Evolutionary conservation across 75 land plant genomes (phyloP), one percentile per base, ranked within the genome.

Genomic region (Gnetum montanum): DNA sequence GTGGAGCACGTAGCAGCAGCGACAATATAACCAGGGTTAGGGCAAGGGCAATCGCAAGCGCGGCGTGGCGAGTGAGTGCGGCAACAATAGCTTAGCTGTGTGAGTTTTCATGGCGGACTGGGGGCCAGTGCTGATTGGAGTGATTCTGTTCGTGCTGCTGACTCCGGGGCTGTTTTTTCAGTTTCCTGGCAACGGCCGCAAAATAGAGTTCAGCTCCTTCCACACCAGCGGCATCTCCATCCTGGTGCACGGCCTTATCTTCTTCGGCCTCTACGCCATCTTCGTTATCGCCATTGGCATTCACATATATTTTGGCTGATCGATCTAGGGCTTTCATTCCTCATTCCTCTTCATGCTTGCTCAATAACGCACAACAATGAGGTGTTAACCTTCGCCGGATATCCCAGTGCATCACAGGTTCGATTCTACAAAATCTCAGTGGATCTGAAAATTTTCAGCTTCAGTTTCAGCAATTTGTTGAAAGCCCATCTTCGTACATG

Each of bases 101-200:
- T n/a, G n/a, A n/a, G n/a, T n/a, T n/a, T n/a, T n/a, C n/a, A 75
- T 65, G 78, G 63, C 64, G 25, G 72, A 75, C 26, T 70, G 78
- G 78, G 78, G 73, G 6, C 78, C 73, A 11, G 64, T 70, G 50
- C 4, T 75, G 15, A 37, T 75, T 15, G 78, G 57, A 3, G 69
- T 65, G 46, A 45, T 75, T 23, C 74, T 75, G 46, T 75, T 75
- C 46, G 57, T 75, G 50, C 49, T 75, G 31, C 35, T 75, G 25
- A 43, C 74, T 10, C 78, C 78, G 34, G 78, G 78, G 47, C 52
- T 75, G 28, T 43, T 75, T 50, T 65, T 70, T 53, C 78, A 70
- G 64, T 59, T 83, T 15, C 83, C 80, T 3, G 80, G 77, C n/a
- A 69, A 36, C 8, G 40, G 61, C 46, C 57, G 78, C 3, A 58